phyloP scores from a whole-genome alignment of 768 basidiomycete species.

The Tubosaeta sp. region DNA sequence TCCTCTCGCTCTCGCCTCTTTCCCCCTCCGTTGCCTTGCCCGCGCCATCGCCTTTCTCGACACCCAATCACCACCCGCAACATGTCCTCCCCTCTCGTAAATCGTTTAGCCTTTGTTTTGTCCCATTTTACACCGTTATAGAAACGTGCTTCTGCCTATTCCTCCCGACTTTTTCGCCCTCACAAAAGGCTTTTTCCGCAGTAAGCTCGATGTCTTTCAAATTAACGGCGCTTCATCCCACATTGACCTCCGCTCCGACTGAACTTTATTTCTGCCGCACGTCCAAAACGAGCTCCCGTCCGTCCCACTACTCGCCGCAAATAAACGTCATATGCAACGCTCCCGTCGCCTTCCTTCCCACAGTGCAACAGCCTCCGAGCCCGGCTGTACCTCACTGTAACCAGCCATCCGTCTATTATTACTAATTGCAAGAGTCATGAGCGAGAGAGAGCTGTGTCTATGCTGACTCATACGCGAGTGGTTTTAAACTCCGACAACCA shows the following conservation, averaged over 20 bases:
- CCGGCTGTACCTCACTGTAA: not conserved
- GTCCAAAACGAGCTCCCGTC: not conserved
- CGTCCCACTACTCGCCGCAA: not conserved
- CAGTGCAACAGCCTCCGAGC: not conserved
- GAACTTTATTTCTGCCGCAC: slow-evolving; percentile 19
- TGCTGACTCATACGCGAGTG: not conserved
- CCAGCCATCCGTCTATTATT: not conserved
- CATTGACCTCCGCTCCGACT: not conserved
- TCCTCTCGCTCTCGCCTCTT: slow-evolving; percentile 3
- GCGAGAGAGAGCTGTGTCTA: too few species aligned
- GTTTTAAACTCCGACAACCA: slow-evolving; percentile 14
- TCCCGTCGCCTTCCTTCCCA: not conserved
- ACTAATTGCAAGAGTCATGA: too few species aligned
- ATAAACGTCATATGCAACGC: not conserved
- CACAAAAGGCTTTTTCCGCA: not conserved
- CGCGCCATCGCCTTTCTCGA: slow-evolving; percentile 9
- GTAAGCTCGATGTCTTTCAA: slow-evolving; percentile 21
- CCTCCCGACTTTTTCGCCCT: not conserved
- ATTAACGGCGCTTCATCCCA: slow-evolving; percentile 9
- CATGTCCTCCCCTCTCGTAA: slow-evolving; percentile 25
- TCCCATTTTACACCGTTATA: not conserved
- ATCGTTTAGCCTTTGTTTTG: slow-evolving; percentile 7
- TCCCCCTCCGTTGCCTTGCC: slow-evolving; percentile 6
- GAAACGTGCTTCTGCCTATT: slow-evolving; percentile 17
- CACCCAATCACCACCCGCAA: slow-evolving; percentile 23